Conservation (phyloP, 129 eudicot species). For the Helianthus tuberosus region DNA sequence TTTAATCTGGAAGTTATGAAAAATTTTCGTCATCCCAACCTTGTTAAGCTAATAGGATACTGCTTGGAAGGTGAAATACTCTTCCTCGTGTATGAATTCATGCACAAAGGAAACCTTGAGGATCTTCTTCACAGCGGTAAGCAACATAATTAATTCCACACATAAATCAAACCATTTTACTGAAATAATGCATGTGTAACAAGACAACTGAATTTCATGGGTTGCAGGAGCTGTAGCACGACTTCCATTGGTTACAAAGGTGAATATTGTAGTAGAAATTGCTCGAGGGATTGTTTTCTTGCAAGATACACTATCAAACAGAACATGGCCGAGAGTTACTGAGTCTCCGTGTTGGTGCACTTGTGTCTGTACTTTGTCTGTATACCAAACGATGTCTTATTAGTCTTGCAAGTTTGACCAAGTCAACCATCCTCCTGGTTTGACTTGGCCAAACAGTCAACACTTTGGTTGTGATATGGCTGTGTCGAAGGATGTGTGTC, state of each 20-base stretch:
- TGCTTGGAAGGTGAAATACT: not conserved
- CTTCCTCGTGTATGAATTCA: constrained; percentile 19
- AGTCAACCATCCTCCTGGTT: too few species aligned
- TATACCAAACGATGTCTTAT: too few species aligned
- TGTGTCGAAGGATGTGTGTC: too few species aligned
- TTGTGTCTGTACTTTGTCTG: too few species aligned
- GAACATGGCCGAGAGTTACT: not conserved
- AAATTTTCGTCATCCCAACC: constrained; percentile 16
- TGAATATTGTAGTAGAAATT: constrained; percentile 9
- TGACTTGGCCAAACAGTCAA: too few species aligned
- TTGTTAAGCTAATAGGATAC: constrained; percentile 19
- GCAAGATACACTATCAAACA: not conserved
- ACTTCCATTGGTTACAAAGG: constrained; percentile 11
- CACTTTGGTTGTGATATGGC: too few species aligned
- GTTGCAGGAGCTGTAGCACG: not conserved
- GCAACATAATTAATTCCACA: not conserved
- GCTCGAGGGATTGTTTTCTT: constrained; percentile 16
- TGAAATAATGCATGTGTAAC: too few species aligned
- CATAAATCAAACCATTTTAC: not conserved
- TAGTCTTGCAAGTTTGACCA: too few species aligned
- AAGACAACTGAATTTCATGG: not conserved
- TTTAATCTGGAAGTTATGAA: not conserved
- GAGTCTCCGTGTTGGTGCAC: too few species aligned
- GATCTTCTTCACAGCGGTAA: constrained; percentile 4
- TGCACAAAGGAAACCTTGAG: constrained; percentile 2